Evolutionary conservation across 345 rosid species (phyloP).

Genomic region (Brassica napus): DNA sequence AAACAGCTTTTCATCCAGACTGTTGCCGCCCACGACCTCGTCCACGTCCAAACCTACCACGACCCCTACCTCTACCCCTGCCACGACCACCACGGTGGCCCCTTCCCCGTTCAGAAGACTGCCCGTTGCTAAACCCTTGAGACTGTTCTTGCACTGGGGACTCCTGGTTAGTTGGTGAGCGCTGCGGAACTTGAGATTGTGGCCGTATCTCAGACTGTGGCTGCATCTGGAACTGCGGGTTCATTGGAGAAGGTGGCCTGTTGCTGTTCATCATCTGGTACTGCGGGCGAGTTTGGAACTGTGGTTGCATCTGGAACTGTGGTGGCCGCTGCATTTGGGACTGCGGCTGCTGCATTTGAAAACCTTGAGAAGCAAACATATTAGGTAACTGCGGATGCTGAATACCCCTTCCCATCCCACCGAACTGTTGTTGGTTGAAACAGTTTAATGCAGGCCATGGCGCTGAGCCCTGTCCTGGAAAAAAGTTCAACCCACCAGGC

Average conservation of each 20-base stretch:
- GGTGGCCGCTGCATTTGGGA: constrained; percentile 25
- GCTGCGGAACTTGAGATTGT: constrained; percentile 26
- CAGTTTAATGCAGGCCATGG: constrained; percentile 57
- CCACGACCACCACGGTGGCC: constrained; percentile 43
- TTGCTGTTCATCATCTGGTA: constrained; percentile 15
- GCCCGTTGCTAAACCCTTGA: constrained; percentile 46
- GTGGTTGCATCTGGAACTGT: constrained; percentile 30
- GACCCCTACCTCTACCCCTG: constrained; percentile 45
- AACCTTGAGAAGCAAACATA: constrained; percentile 32
- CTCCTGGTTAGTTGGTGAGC: constrained; percentile 17
- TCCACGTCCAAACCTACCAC: constrained; percentile 48
- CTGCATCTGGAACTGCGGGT: constrained; percentile 30
- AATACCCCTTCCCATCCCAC: constrained; percentile 42
- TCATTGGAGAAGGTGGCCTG: constrained; percentile 24
- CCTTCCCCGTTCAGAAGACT: constrained; percentile 49
- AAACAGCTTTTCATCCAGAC: constrained; percentile 24
- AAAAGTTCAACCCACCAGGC: constrained; percentile 47
- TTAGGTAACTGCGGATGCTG: constrained; percentile 28
- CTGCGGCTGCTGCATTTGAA: constrained; percentile 28
- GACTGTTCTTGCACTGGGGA: constrained; percentile 35
- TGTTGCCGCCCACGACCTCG: constrained; percentile 49
- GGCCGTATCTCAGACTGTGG: constrained; percentile 29
- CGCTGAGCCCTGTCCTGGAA: constrained; percentile 42
- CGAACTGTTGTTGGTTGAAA: constrained; percentile 47
- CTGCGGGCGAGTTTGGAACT: constrained; percentile 27